Evolutionary conservation across 352 stramenopile species (phyloP).

Genomic region (Phytophthora syringae): DNA sequence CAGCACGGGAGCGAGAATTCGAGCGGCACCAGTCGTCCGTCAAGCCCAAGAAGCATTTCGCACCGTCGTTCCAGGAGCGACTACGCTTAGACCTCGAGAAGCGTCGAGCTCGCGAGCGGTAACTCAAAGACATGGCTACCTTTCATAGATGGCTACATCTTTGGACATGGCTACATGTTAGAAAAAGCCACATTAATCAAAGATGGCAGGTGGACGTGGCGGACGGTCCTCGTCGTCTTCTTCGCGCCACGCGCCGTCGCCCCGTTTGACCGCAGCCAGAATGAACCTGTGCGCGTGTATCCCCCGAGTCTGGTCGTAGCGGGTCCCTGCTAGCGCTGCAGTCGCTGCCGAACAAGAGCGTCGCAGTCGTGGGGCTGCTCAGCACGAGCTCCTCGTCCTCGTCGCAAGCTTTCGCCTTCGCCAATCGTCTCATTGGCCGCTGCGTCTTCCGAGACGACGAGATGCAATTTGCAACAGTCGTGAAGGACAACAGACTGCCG

Average conservation of each 20-base stretch:
- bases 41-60: conserved; percentile 14
- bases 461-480: conserved; percentile 29
- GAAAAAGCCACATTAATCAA: conserved; percentile 1
- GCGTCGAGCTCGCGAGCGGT: conserved; percentile 36
- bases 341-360: conserved; percentile 48
- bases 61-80: conserved; percentile 54
- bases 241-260: conserved; percentile 19
- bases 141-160: too few relatives aligned
- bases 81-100: conserved; percentile 54
- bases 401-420: conserved; percentile 48
- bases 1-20: conserved; percentile 13
- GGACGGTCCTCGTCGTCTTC: conserved; percentile 12
- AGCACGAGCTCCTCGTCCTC: conserved; percentile 44
- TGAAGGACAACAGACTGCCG: conserved; percentile 30
- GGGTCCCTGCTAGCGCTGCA: conserved; percentile 36
- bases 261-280: conserved; percentile 43
- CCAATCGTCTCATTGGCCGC: conserved; percentile 71
- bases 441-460: conserved; percentile 50
- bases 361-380: conserved; percentile 59
- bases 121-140: background rate
- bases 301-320: conserved; percentile 37
- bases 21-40: conserved; percentile 8
- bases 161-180: too few relatives aligned
- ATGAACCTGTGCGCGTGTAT: conserved; percentile 69
- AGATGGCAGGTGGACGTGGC: conserved; percentile 1